Conservation (phyloP, 164 flowering plant species). For the Protea cynaroides region DNA sequence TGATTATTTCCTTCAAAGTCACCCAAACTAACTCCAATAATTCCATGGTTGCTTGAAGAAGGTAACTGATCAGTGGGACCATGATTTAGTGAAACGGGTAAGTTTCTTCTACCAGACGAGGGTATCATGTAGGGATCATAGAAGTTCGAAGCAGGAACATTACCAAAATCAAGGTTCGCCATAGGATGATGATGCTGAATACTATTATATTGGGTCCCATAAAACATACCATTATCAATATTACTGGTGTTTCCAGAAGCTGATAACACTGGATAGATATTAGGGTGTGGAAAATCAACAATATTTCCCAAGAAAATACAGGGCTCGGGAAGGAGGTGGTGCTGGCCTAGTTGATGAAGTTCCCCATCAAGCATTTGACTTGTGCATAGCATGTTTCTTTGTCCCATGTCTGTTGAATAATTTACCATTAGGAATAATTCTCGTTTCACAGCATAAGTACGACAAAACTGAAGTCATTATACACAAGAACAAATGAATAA, state of each 20-base stretch:
- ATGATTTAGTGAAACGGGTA: constrained; percentile 34
- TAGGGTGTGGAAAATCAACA: constrained; percentile 38
- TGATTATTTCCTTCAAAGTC: constrained; percentile 43
- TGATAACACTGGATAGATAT: constrained; percentile 32
- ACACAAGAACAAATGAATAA: too few relatives aligned
- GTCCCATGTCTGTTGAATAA: constrained; percentile 37
- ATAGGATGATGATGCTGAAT: constrained; percentile 42
- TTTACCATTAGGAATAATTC: background rate
- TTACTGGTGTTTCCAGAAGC: too few relatives aligned
- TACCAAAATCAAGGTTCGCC: constrained; percentile 31
- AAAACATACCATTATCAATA: constrained; percentile 32
- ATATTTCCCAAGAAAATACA: constrained; percentile 31
- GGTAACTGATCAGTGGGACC: constrained; percentile 40
- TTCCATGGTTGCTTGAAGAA: constrained; percentile 42
- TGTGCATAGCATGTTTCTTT: constrained; percentile 43
- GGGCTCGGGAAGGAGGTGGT: constrained; percentile 48
- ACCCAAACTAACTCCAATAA: constrained; percentile 32
- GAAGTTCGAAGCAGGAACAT: constrained; percentile 27
- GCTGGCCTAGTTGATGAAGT: constrained; percentile 41
- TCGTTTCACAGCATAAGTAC: background rate
- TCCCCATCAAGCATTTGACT: constrained; percentile 46
- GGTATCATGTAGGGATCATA: constrained; percentile 46
- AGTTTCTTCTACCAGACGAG: constrained; percentile 31
- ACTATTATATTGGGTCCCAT: constrained; percentile 46
- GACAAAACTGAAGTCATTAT: too few relatives aligned